Percentiles rank a stretch among this genome's conserved stretches.
phyloP scores from a whole-genome alignment of 176 grass and related monocot species.

The Eremochloa ophiuroides region DNA sequence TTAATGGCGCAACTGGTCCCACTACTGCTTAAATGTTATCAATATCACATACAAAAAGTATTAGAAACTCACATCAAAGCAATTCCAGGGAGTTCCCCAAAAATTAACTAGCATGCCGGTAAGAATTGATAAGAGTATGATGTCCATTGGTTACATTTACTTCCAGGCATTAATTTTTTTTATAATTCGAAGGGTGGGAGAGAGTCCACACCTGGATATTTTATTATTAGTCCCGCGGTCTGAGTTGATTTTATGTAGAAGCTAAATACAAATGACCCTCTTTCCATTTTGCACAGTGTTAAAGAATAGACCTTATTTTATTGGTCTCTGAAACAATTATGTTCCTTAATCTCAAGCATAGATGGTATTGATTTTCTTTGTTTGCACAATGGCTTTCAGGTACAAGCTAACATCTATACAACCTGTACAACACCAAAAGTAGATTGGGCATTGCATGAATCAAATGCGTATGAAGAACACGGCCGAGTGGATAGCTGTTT shows the following conservation, averaged over 20 bases:
- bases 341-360: background rate
- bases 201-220: no score
- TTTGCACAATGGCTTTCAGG: conserved; percentile 14
- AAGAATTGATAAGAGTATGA: background rate
- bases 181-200: no score
- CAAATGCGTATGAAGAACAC: conserved; percentile 19
- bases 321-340: background rate
- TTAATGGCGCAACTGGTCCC: background rate
- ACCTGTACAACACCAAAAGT: background rate
- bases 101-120: background rate
- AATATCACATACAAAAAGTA: background rate
- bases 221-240: no score
- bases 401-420: conserved; percentile 31
- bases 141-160: background rate
- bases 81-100: background rate
- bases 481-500: background rate
- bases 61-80: conserved; percentile 10
- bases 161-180: background rate
- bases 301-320: background rate
- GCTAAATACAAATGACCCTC: background rate
- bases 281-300: background rate
- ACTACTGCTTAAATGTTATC: background rate
- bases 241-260: no score
- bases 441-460: conserved; percentile 9
- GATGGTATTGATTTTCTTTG: conserved; percentile 9